Percentiles rank a stretch among this genome's conserved stretches.
Evolutionary conservation across 2,329 filamentous ascomycete species (phyloP).

Genomic region (Aphanoascus verrucosus): DNA sequence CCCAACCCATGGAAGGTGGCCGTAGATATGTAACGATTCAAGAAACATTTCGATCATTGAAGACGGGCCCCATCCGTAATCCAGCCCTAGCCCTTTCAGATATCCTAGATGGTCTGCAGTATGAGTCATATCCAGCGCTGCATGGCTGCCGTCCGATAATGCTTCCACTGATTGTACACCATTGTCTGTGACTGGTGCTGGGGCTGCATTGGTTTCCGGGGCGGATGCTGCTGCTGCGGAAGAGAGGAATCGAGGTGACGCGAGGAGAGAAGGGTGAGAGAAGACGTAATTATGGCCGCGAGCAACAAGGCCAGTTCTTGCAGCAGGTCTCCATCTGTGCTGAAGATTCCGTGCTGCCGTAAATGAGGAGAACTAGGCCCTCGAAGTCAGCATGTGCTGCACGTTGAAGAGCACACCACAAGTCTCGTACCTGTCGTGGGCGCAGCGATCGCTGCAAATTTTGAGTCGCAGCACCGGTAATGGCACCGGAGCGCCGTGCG

Average conservation of each 20-base stretch:
- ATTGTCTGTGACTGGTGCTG: conserved; percentile 12
- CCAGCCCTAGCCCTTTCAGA: conserved; percentile 67
- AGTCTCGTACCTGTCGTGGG: conserved; percentile 29
- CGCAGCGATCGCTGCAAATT: conserved; percentile 22
- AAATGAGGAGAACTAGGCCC: conserved; percentile 16
- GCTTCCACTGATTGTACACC: conserved; percentile 11
- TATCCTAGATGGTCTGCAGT: conserved; percentile 73
- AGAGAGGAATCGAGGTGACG: conserved; percentile 32
- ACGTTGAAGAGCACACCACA: background rate
- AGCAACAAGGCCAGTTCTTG: conserved; percentile 1
- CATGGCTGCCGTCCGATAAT: conserved; percentile 19
- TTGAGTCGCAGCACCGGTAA: conserved; percentile 30
- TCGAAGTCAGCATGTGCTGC: background rate
- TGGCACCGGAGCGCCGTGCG: conserved; percentile 39
- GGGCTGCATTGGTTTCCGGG: conserved; percentile 13
- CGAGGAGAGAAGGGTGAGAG: conserved; percentile 9
- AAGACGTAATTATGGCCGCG: background rate
- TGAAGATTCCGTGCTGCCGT: conserved; percentile 8
- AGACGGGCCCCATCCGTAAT: conserved; percentile 77
- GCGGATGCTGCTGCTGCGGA: conserved; percentile 16
- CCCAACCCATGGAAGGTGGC: conserved; percentile 70
- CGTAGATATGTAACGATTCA: conserved; percentile 71
- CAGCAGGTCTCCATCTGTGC: background rate
- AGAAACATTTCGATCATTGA: conserved; percentile 61
- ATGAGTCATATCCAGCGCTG: conserved; percentile 35